Evolutionary conservation across 31 red algal species (phyloP).

Genomic region (Asparagopsis taxiformis): DNA sequence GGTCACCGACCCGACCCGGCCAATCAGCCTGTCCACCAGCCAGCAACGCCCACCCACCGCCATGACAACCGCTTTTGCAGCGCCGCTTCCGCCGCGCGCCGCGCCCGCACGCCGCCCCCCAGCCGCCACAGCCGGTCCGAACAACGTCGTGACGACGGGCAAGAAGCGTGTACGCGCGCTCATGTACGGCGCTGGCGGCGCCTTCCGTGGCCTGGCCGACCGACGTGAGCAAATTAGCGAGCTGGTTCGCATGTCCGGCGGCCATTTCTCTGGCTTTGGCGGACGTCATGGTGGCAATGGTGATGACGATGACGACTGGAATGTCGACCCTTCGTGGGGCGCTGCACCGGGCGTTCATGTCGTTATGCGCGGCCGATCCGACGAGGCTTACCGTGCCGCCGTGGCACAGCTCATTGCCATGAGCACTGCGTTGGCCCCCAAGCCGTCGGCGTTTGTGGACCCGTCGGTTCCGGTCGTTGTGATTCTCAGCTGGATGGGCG

Average conservation of each 20-base stretch:
- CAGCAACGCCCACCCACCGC: too few species aligned
- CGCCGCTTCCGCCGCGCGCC: too few species aligned
- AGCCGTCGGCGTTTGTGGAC: conserved; percentile 57
- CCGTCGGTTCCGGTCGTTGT: conserved; percentile 77
- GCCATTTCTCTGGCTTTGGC: conserved; percentile 21
- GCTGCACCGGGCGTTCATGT: conserved; percentile 72
- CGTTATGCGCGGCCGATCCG: conserved; percentile 34
- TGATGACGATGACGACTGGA: conserved; percentile 42
- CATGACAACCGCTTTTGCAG: too few species aligned
- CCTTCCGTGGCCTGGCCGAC: conserved; percentile 35
- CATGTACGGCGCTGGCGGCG: conserved; percentile 46
- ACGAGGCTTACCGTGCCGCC: conserved; percentile 49
- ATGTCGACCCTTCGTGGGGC: conserved; percentile 58
- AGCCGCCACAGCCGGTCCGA: conserved; percentile 9
- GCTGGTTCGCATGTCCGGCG: conserved; percentile 32
- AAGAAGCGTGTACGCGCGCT: conserved; percentile 24
- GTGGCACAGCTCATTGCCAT: conserved; percentile 49
- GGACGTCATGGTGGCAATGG: conserved; percentile 12
- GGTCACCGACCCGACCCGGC: too few species aligned
- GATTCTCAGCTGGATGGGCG: conserved; percentile 91
- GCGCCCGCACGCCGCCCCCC: too few species aligned
- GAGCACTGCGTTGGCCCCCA: conserved; percentile 14
- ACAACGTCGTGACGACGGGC: conserved; percentile 12
- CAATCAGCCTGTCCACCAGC: too few species aligned
- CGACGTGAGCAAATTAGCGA: conserved; percentile 14